Evolutionary conservation across 768 basidiomycete genomes (phyloP).

Genomic region (Tephrocybe sp.): DNA sequence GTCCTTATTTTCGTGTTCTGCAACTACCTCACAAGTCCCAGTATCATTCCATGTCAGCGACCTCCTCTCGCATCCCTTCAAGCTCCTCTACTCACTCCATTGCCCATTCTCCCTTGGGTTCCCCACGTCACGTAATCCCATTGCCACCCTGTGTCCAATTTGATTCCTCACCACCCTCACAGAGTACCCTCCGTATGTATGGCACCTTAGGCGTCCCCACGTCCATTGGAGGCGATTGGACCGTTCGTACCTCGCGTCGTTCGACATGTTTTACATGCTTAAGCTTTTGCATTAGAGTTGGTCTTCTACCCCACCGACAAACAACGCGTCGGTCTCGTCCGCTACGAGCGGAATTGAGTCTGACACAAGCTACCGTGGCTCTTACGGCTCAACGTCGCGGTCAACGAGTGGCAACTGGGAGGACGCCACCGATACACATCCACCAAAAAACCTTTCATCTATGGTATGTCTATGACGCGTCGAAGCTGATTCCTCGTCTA

Average conservation of each 20-base stretch:
- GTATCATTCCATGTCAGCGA: slow-evolving; percentile 34
- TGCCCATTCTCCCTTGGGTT: slow-evolving; percentile 60
- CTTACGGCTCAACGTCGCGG: slow-evolving; percentile 37
- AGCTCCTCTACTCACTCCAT: slow-evolving; percentile 67
- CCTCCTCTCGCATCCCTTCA: slow-evolving; percentile 65
- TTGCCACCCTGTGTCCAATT: slow-evolving; percentile 1
- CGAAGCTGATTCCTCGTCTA: slow-evolving; percentile 12
- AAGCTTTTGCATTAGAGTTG: slow-evolving; percentile 46
- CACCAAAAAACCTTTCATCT: slow-evolving; percentile 49
- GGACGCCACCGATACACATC: slow-evolving; percentile 46
- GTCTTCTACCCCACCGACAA: slow-evolving; percentile 49
- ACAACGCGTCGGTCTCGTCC: slow-evolving; percentile 66
- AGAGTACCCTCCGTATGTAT: slow-evolving; percentile 39
- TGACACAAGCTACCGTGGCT: slow-evolving; percentile 48
- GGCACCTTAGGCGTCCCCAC: slow-evolving; percentile 48
- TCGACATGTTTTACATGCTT: neutral
- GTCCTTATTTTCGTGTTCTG: slow-evolving; percentile 9
- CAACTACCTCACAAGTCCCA: slow-evolving; percentile 9
- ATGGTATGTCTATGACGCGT: slow-evolving; percentile 30
- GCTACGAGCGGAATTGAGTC: slow-evolving; percentile 51
- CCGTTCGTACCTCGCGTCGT: slow-evolving; percentile 36
- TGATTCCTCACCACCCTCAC: slow-evolving; percentile 12
- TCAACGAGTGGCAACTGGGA: slow-evolving; percentile 62
- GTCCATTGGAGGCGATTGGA: slow-evolving; percentile 11
- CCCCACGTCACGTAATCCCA: slow-evolving; percentile 52